Conservation (phyloP, 768 basidiomycete species). For the Tylopilus sp. region DNA sequence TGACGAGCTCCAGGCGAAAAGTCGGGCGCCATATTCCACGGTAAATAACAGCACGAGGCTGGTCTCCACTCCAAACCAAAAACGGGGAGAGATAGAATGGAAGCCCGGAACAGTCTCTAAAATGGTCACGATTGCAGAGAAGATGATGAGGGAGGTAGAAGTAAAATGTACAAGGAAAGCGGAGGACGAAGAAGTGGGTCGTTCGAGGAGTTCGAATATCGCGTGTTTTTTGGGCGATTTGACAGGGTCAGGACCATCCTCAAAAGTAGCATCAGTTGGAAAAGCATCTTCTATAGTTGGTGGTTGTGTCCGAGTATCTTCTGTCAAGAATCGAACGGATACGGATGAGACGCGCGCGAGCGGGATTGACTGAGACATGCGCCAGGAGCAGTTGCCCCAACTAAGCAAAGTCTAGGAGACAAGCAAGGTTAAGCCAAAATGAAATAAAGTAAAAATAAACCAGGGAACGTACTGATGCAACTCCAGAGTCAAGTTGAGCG, state of each 20-base stretch:
- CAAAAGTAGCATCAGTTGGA: conserved; percentile 33
- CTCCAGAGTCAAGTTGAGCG: not conserved
- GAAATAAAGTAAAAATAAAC: no score
- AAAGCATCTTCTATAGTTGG: conserved; percentile 40
- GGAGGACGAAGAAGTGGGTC: conserved; percentile 68
- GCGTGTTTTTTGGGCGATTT: conserved; percentile 56
- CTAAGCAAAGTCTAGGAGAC: not conserved
- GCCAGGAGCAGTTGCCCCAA: not conserved
- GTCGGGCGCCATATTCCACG: conserved; percentile 72
- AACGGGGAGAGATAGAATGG: conserved; percentile 60
- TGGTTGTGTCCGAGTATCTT: conserved; percentile 34
- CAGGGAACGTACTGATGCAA: not conserved
- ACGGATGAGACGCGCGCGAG: conserved; percentile 23
- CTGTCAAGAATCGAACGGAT: conserved; percentile 40
- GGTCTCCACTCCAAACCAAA: conserved; percentile 89
- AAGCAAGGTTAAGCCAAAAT: not conserved
- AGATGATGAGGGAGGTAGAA: conserved; percentile 66
- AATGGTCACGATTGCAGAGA: conserved; percentile 73
- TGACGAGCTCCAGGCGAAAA: conserved; percentile 70
- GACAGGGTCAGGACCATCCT: conserved; percentile 27
- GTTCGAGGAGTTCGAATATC: conserved; percentile 72
- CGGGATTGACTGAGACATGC: conserved; percentile 32
- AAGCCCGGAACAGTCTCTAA: conserved; percentile 79
- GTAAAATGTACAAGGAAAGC: conserved; percentile 76
- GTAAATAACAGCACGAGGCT: conserved; percentile 83